These are phyloP conservation scores for Aspergillus neoniger DNA, from an alignment of 2,329 filamentous ascomycete species.

Conservation along the genomic window DNA sequence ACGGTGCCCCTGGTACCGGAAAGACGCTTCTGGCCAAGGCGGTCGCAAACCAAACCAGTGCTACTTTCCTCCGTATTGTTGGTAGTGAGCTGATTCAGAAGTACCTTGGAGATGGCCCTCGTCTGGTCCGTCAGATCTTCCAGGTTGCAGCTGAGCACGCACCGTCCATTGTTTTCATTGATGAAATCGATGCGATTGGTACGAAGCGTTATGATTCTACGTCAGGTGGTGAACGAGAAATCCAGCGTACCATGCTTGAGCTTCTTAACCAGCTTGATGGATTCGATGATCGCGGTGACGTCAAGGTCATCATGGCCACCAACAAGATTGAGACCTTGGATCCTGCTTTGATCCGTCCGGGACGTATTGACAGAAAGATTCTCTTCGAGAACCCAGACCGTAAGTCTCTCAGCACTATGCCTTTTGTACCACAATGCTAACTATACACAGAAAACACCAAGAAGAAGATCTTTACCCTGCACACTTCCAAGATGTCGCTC, in stretches of 20 bases:
- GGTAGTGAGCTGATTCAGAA: conserved; percentile 98
- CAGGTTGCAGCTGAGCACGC: conserved; percentile 92
- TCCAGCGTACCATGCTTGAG: conserved; percentile 98
- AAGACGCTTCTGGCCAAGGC: conserved; percentile 96
- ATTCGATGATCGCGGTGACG: conserved; percentile 97
- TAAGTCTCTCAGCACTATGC: conserved; percentile 40
- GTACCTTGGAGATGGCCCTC: conserved; percentile 93
- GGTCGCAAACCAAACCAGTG: conserved; percentile 97
- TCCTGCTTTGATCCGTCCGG: conserved; percentile 91
- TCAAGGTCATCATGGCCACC: conserved; percentile 99
- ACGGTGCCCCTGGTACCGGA: conserved; percentile 93
- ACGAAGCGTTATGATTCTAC: conserved; percentile 98
- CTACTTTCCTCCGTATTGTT: conserved; percentile 95
- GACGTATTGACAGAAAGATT: conserved; percentile 98
- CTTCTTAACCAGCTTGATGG: conserved; percentile 97
- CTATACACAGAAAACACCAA: conserved; percentile 70
- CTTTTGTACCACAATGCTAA: conserved; percentile 22
- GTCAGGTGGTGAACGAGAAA: conserved; percentile 93
- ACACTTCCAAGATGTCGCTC: conserved; percentile 98
- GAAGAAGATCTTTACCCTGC: conserved; percentile 97
- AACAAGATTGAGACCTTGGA: conserved; percentile 99
- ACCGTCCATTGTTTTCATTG: conserved; percentile 97
- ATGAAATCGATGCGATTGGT: conserved; percentile 98
- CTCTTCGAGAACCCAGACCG: conserved; percentile 71
- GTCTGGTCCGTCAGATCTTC: conserved; percentile 89